Evolutionary conservation across 2,329 filamentous ascomycete genomes (phyloP).

Genomic region (Myriosclerotinia duriaeana): DNA sequence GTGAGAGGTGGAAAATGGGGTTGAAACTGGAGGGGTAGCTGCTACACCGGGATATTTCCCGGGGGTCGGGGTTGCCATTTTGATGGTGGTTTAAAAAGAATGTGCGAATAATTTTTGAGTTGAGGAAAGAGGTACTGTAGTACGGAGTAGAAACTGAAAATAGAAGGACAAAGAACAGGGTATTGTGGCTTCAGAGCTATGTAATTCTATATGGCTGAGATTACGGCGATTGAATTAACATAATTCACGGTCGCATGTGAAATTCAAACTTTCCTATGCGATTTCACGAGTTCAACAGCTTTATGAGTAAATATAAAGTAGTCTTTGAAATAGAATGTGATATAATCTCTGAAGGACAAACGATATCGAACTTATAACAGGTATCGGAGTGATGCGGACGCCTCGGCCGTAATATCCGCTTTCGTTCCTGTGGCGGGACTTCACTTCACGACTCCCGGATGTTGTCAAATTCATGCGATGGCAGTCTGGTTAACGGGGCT

Average conservation of each 20-base stretch:
- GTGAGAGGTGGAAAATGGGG: conserved; percentile 58
- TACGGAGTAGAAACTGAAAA: neutral
- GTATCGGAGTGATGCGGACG: neutral
- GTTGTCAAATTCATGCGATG: too few relatives aligned
- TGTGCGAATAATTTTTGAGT: neutral
- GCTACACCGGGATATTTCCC: conserved; percentile 35
- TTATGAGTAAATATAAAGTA: neutral
- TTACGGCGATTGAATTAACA: neutral
- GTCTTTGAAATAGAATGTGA: neutral
- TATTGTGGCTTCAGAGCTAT: neutral
- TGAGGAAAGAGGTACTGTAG: neutral
- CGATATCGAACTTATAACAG: conserved; percentile 7
- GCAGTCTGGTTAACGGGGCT: too few relatives aligned
- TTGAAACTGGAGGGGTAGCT: conserved; percentile 65
- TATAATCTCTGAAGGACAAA: neutral
- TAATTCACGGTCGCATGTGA: neutral
- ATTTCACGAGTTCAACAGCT: neutral
- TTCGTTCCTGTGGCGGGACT: neutral
- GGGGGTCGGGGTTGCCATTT: conserved; percentile 41
- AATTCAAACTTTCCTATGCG: neutral
- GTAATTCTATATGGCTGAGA: too few relatives aligned
- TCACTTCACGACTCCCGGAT: too few relatives aligned
- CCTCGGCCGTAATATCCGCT: conserved; percentile 3
- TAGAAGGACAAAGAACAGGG: neutral
- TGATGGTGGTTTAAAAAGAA: neutral